A percentile compares a stretch with the other conserved stretches of the same genome.
Evolutionary conservation across 1,139 yeast genomes (phyloP).

Genomic region (Suhomyces guaymorum): DNA sequence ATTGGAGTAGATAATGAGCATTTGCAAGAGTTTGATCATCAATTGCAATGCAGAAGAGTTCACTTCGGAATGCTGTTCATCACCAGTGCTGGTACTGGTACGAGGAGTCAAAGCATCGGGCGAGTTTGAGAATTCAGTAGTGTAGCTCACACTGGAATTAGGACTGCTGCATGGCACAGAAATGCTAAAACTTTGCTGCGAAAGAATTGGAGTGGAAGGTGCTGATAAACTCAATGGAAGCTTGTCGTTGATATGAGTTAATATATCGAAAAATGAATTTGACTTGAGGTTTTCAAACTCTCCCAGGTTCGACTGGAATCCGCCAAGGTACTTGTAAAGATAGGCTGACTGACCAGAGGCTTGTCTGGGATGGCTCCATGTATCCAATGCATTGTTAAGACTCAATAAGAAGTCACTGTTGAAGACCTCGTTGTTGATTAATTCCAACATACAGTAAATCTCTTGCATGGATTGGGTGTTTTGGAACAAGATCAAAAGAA

Average conservation of each 20-base stretch:
- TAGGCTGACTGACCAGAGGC: slow-evolving; percentile 15
- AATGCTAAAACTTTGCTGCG: slow-evolving; percentile 18
- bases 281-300: slow-evolving; percentile 40
- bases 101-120: slow-evolving; percentile 11
- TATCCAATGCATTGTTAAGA: slow-evolving; percentile 28
- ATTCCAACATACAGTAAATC: slow-evolving; percentile 34
- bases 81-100: slow-evolving; percentile 11
- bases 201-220: slow-evolving; percentile 43
- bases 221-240: slow-evolving; percentile 48
- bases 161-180: slow-evolving; percentile 8
- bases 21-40: slow-evolving; percentile 34
- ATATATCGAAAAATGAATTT: slow-evolving; percentile 34
- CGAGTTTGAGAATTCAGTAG: slow-evolving; percentile 5
- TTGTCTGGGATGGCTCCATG: slow-evolving; percentile 29
- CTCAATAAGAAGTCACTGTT: slow-evolving; percentile 27
- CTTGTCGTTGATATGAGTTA: slow-evolving; percentile 42
- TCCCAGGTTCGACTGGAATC: slow-evolving; percentile 23
- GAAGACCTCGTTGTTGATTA: slow-evolving; percentile 37
- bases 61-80: slow-evolving; percentile 11
- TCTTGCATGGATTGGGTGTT: slow-evolving; percentile 24
- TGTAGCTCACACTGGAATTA: slow-evolving; percentile 7
- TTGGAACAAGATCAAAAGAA: slow-evolving; percentile 35
- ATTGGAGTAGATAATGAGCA: slow-evolving; percentile 38
- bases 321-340: slow-evolving; percentile 26
- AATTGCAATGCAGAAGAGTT: slow-evolving; percentile 33